A percentile compares a stretch with the other conserved stretches of the same genome.
Conservation (phyloP, 805 yeast species). For the Metschnikowia drakensbergensis region DNA sequence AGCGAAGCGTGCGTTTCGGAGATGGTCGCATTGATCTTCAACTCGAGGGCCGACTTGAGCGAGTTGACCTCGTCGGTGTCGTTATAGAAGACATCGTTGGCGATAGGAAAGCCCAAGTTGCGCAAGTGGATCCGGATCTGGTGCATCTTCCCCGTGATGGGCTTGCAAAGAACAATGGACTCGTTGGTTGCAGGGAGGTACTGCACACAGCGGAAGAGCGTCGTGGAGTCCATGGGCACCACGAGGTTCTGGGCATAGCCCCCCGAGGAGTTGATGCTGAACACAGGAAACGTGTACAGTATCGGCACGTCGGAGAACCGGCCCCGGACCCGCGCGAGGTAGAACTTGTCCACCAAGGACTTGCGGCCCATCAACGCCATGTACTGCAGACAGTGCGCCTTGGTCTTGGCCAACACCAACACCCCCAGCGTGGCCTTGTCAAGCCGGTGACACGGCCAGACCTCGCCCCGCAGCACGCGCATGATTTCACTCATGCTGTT, state of each 20-base stretch:
- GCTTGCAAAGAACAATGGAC: conserved; percentile 47
- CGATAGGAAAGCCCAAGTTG: conserved; percentile 33
- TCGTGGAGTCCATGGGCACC: conserved; percentile 30
- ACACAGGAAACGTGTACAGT: conserved; percentile 38
- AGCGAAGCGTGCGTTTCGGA: not conserved
- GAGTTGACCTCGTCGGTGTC: conserved; percentile 5
- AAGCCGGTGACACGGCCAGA: conserved; percentile 47
- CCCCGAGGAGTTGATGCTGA: conserved; percentile 32
- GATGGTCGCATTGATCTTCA: conserved; percentile 4
- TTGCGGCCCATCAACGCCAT: conserved; percentile 31
- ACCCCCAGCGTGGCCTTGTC: conserved; percentile 54
- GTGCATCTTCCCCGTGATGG: conserved; percentile 53
- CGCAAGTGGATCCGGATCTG: conserved; percentile 55
- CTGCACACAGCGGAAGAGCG: conserved; percentile 28
- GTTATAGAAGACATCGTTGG: conserved; percentile 15
- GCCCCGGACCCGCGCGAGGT: conserved; percentile 44
- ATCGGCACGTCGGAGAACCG: conserved; percentile 32
- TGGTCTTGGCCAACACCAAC: conserved; percentile 39
- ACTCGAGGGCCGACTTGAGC: conserved; percentile 8
- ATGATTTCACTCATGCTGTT: conserved; percentile 45
- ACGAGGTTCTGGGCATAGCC: conserved; percentile 16
- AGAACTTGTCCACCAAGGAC: conserved; percentile 33
- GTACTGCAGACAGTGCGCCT: conserved; percentile 27
- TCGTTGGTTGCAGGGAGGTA: conserved; percentile 29
- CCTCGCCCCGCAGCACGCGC: conserved; percentile 24